Base-by-base conservation (phyloP, 2,329 filamentous ascomycete species). In the Trichoderma semiorbis region DNA sequence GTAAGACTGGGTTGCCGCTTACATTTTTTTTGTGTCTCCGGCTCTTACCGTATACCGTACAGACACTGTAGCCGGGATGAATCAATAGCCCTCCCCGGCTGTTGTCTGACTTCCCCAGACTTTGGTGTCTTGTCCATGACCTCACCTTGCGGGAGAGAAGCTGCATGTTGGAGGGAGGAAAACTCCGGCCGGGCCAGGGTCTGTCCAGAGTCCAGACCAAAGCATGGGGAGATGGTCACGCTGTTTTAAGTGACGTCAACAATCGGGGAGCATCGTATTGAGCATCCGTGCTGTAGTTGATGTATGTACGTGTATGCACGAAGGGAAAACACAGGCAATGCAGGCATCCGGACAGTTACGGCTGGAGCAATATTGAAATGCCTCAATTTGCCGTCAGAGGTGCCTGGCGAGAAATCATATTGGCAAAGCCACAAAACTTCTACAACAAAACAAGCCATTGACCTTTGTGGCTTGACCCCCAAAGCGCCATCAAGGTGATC, bases 51-150 rank as follows among this genome's bases (percentile, higher is more conserved):
- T 50, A 64, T 32, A 69, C 65, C 43, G 66, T 53, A 65, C 61
- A 50, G 12, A 53, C 69, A 71, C 61, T 64, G 69, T 64, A 60
- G 69, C 50, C 50, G 39, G 55, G 30, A 43, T 60, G 36, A 32
- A 60, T 43, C 26, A 24, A 61, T 32, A 7, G 26, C 50, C 43
- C 36, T 36, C 30, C 36, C 39, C 57, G 39, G 28, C 36, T 67
- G 24, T 55, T 55, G 39, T 67, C 57, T 62, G 34, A 50, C 34
- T 67, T 68, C 63, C 70, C 63, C 70, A 62, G 62, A 67, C 57
- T 62, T 68, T 72, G 26, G 30, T 55, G 16, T 32, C 43, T 36
- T 62, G 14, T 47, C 64, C 70, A 72, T 68, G 70, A 72, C 70
- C 57, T 72, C 70, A 72, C 57, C 39, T 8, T 69, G 66, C 55